Evolutionary conservation across 345 rosid genomes (phyloP).

Genomic region (Corchorus capsularis): DNA sequence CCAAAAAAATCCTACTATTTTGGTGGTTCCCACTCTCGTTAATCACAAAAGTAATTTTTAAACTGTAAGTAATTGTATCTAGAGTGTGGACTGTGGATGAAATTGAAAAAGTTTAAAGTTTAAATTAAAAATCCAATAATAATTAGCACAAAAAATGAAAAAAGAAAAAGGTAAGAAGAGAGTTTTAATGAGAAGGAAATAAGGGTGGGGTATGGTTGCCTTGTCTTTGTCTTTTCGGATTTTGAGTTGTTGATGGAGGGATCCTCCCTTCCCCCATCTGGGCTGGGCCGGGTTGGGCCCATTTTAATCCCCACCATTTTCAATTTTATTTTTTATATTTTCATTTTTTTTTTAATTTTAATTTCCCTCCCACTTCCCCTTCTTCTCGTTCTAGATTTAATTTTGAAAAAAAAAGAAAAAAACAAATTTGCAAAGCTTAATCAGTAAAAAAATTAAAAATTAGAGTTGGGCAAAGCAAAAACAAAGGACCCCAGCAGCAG

Average conservation of each 20-base stretch:
- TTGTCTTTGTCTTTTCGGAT: conserved; percentile 25
- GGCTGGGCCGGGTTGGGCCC: background rate
- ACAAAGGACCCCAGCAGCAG: background rate
- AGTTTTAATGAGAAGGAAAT: background rate
- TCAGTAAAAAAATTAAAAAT: background rate
- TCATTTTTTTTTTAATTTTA: background rate
- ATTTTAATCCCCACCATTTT: background rate
- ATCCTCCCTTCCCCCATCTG: background rate
- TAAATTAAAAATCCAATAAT: too few relatives aligned
- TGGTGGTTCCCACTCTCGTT: conserved; percentile 14
- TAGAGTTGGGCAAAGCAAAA: background rate
- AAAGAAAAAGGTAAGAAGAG: conserved; percentile 2
- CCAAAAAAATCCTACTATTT: too few relatives aligned
- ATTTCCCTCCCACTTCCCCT: background rate
- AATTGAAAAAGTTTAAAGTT: too few relatives aligned
- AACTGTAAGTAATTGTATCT: too few relatives aligned
- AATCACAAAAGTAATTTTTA: too few relatives aligned
- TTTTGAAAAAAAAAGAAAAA: conserved; percentile 11
- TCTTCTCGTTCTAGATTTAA: background rate
- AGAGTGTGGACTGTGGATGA: too few relatives aligned
- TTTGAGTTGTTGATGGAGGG: conserved; percentile 22
- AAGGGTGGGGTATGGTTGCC: conserved; percentile 23
- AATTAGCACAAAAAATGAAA: background rate
- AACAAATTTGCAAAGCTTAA: background rate
- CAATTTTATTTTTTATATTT: background rate